Evolutionary conservation across 306 rosid species (phyloP), one percentile per base, ranked within the genome.

Genomic region (Hippophae rhamnoides): DNA sequence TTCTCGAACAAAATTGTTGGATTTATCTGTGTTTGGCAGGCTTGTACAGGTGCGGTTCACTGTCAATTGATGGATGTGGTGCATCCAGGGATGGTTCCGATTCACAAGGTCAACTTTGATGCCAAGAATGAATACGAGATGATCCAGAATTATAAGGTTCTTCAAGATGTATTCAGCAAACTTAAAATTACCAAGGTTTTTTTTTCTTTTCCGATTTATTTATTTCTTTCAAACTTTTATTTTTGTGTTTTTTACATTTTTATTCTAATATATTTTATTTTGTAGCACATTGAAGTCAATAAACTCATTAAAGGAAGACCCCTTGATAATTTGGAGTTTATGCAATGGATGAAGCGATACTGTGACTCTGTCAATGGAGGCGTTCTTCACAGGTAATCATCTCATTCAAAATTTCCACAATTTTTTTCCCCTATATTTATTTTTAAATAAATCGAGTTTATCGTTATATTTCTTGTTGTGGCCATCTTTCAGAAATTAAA

Each of bases 121-220:
- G 97, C 99, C 6, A 93, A 88, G 73, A 86, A 13, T 41, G 99
- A 93, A 79, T 93, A 93, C 56, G 97, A 93, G 66, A 93, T 93
- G 97, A 93, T 93, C 54, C 97, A 93, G 85, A 93, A 93, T 50
- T 93, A 88, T 70, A 93, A 93, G 86, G 94, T 93, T 8, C 99
- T 93, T 69, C 95, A 93, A 69, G 97, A 93, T 49, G 95, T 88
- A 5, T 88, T 93, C 63, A 92, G 82, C 70, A 92, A 92, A 82
- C 92, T 85, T 63, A 92, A 92, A 60, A 84, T 92, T 71, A 88
- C 96, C 18, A 88, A 88, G 95, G 99, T 92, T 57, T 58, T 5
- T 31, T 10, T 10, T 3, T 7, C 0, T 3, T n/a, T 63, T 8
- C 64, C 12, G 25, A 31, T 9, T 42, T 31, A 56, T 3, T 10